Percentiles rank a stretch among this genome's conserved stretches.
These are phyloP conservation scores for Aureobasidium sp. DNA, from an alignment of 2,329 filamentous ascomycete species.

Conservation along the genomic window DNA sequence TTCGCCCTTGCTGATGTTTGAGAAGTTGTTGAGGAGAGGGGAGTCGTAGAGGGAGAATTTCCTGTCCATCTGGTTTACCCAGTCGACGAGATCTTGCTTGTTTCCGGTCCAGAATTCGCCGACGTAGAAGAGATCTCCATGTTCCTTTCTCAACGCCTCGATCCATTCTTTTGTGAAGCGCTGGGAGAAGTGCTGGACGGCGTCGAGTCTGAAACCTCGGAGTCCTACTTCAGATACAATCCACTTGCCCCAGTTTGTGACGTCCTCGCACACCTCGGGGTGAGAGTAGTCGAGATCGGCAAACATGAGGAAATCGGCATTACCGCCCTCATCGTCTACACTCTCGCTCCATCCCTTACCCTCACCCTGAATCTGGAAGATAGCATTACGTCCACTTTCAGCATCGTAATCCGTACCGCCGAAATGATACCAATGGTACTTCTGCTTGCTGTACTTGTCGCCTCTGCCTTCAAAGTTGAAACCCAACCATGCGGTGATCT, in stretches of 20 bases:
- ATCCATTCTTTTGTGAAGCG: constrained; percentile 56
- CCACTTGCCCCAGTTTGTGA: constrained; percentile 59
- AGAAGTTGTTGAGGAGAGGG: constrained; percentile 61
- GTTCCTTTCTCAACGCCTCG: constrained; percentile 37
- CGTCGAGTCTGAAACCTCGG: constrained; percentile 58
- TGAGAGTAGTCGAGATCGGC: constrained; percentile 57
- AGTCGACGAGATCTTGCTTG: constrained; percentile 44
- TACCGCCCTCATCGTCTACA: constrained; percentile 55
- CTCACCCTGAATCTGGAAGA: constrained; percentile 56
- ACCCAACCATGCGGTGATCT: constrained; percentile 59
- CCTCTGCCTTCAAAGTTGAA: constrained; percentile 54
- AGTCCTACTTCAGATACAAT: constrained; percentile 50
- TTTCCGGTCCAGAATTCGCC: constrained; percentile 61
- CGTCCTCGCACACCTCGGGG: constrained; percentile 52
- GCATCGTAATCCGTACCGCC: constrained; percentile 56
- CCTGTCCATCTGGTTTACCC: constrained; percentile 40
- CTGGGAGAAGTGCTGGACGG: constrained; percentile 60
- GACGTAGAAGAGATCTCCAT: constrained; percentile 51
- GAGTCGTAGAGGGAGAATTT: constrained; percentile 49
- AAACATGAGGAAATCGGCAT: constrained; percentile 60
- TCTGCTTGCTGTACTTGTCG: constrained; percentile 50
- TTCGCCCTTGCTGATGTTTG: constrained; percentile 31
- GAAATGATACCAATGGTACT: constrained; percentile 59
- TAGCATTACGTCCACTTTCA: constrained; percentile 44
- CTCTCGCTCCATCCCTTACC: constrained; percentile 53